These are phyloP conservation scores for Leucogyrophana mollusca DNA, from an alignment of 768 basidiomycete species.

Conservation along the genomic window DNA sequence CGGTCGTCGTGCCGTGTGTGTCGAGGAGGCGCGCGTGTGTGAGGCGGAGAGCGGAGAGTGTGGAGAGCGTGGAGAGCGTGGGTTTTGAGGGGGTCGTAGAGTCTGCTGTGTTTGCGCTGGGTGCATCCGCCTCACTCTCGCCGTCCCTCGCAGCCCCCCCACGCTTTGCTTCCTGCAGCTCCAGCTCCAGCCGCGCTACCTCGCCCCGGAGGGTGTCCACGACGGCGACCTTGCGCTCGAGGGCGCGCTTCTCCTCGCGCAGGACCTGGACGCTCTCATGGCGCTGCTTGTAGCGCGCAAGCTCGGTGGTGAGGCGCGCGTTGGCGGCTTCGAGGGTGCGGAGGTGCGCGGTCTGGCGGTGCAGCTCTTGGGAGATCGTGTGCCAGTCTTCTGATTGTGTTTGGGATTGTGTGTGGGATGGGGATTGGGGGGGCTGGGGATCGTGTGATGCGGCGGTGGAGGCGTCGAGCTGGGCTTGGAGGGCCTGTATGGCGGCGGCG, in stretches of 20 bases:
- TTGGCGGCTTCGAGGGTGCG: constrained; percentile 61
- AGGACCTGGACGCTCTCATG: constrained; percentile 67
- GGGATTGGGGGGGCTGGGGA: no score
- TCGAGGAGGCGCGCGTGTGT: constrained; percentile 64
- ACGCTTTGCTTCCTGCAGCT: constrained; percentile 38
- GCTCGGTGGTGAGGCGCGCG: constrained; percentile 50
- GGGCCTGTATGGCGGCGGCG: constrained; percentile 34
- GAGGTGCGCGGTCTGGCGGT: constrained; percentile 61
- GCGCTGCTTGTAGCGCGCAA: constrained; percentile 51
- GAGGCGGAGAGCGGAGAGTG: constrained; percentile 57
- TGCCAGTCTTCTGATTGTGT: constrained; percentile 55
- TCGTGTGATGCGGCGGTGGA: constrained; percentile 35
- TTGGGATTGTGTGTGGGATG: no score
- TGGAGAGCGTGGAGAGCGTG: constrained; percentile 53
- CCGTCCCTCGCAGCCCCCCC: constrained; percentile 41
- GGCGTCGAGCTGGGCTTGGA: constrained; percentile 51
- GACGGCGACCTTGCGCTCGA: constrained; percentile 51
- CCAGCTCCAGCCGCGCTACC: constrained; percentile 60
- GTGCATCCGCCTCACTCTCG: constrained; percentile 50
- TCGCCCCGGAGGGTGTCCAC: constrained; percentile 56
- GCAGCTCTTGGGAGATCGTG: constrained; percentile 66
- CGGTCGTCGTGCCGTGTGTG: constrained; percentile 58
- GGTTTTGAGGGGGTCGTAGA: constrained; percentile 40
- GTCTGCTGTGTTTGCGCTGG: constrained; percentile 38
- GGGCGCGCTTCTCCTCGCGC: constrained; percentile 66